Evolutionary conservation across 805 yeast genomes (phyloP).

Genomic region (Metschnikowia picachoensis): DNA sequence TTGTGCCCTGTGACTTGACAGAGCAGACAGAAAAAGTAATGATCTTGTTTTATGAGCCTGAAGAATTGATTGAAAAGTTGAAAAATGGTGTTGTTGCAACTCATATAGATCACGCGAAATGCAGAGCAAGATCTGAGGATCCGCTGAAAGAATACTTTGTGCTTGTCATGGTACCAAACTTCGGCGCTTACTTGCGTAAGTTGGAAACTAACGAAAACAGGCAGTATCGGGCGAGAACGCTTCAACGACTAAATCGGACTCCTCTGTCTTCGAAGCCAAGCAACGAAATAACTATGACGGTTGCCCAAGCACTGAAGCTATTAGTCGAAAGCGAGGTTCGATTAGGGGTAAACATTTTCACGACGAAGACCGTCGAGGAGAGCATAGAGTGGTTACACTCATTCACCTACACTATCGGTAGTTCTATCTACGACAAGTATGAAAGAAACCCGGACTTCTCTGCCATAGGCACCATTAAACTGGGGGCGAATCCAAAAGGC

Average conservation of each 20-base stretch:
- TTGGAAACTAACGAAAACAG: conserved; percentile 45
- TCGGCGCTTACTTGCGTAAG: conserved; percentile 43
- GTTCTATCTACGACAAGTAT: conserved; percentile 49
- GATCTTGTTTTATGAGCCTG: conserved; percentile 45
- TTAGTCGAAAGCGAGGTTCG: conserved; percentile 45
- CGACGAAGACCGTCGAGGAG: conserved; percentile 45
- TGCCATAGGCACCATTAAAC: conserved; percentile 50
- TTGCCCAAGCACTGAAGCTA: conserved; percentile 37
- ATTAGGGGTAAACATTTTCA: conserved; percentile 48
- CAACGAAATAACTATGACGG: conserved; percentile 11
- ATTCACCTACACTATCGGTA: conserved; percentile 49
- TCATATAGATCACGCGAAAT: conserved; percentile 9
- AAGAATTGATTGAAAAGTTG: conserved; percentile 33
- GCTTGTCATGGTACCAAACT: conserved; percentile 47
- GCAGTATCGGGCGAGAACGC: conserved; percentile 31
- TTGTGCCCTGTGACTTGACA: conserved; percentile 47
- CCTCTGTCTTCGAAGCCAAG: background rate
- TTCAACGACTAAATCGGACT: conserved; percentile 12
- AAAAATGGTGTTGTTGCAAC: conserved; percentile 8
- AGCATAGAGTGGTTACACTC: conserved; percentile 51
- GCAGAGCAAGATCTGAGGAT: conserved; percentile 11
- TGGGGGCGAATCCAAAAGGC: conserved; percentile 47
- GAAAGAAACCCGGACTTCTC: conserved; percentile 53
- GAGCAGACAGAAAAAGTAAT: conserved; percentile 41
- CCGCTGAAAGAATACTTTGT: conserved; percentile 26